Evolutionary conservation across 2,329 filamentous ascomycete species (phyloP).

Genomic region (Stachybotrys echinatus): DNA sequence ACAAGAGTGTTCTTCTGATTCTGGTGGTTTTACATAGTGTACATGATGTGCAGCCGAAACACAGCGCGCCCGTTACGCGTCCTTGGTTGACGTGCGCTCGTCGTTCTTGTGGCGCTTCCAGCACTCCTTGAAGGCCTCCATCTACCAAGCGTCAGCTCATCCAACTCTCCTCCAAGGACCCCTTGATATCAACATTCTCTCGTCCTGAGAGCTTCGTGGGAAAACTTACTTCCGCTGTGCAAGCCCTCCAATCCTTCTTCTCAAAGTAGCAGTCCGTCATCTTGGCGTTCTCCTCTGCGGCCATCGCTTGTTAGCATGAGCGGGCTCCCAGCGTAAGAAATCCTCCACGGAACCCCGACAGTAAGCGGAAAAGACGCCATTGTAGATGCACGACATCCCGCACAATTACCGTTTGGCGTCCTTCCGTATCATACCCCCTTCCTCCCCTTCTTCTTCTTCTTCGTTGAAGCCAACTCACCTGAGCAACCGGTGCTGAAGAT

Average conservation of each 20-base stretch:
- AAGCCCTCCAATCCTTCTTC: constrained; percentile 92
- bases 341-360: too few relatives aligned
- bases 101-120: constrained; percentile 92
- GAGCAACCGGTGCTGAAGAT: constrained; percentile 96
- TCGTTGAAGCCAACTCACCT: constrained; percentile 62
- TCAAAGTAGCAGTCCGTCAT: constrained; percentile 96
- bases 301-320: background rate
- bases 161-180: too few relatives aligned
- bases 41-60: background rate
- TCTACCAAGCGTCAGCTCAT: constrained; percentile 49
- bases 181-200: too few relatives aligned
- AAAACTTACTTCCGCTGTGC: constrained; percentile 73
- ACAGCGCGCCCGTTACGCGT: constrained; percentile 44
- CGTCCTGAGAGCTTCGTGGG: background rate
- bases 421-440: background rate
- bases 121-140: constrained; percentile 83
- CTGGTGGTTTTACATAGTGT: too few relatives aligned
- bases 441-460: background rate
- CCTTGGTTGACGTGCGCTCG: constrained; percentile 70
- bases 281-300: constrained; percentile 74
- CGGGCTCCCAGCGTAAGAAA: background rate
- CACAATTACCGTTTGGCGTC: too few relatives aligned
- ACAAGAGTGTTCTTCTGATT: too few relatives aligned
- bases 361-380: background rate
- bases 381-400: background rate